These are phyloP conservation scores for Erythrophleum ivorense DNA, from an alignment of 331 rosid species.

Conservation along the genomic window DNA sequence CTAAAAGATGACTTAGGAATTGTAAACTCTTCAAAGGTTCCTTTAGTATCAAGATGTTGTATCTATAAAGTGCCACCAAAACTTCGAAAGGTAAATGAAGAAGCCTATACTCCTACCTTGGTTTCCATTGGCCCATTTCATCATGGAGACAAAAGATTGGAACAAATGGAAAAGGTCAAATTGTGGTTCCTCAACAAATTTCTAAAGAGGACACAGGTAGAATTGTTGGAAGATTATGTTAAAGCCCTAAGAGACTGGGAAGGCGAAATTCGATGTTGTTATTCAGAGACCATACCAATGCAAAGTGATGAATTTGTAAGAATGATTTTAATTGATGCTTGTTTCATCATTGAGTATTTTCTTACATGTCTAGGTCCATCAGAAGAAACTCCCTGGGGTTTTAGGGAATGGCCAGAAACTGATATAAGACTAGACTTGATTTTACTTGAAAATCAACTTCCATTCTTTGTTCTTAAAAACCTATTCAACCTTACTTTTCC, in stretches of 20 bases:
- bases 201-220: neutral
- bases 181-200: neutral
- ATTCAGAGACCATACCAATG: neutral
- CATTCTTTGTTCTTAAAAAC: slow-evolving; percentile 21
- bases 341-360: slow-evolving; percentile 31
- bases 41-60: neutral
- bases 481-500: neutral
- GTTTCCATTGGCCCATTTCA: slow-evolving; percentile 35
- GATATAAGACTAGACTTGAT: slow-evolving; percentile 9
- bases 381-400: neutral
- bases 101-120: slow-evolving; percentile 30
- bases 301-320: neutral
- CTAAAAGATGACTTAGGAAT: neutral
- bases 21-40: neutral
- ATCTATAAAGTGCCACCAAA: slow-evolving; percentile 18
- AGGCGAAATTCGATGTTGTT: neutral
- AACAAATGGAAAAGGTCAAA: slow-evolving; percentile 26
- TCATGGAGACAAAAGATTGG: neutral
- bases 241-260: neutral
- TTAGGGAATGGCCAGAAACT: neutral
- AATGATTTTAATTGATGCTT: slow-evolving; percentile 1
- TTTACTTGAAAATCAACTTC: slow-evolving; percentile 13
- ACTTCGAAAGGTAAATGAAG: neutral
- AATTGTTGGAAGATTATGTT: neutral
- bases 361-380: neutral